These are phyloP conservation scores for Solanum clarkiae DNA, from an alignment of 257 asterid species.

Conservation along the genomic window DNA sequence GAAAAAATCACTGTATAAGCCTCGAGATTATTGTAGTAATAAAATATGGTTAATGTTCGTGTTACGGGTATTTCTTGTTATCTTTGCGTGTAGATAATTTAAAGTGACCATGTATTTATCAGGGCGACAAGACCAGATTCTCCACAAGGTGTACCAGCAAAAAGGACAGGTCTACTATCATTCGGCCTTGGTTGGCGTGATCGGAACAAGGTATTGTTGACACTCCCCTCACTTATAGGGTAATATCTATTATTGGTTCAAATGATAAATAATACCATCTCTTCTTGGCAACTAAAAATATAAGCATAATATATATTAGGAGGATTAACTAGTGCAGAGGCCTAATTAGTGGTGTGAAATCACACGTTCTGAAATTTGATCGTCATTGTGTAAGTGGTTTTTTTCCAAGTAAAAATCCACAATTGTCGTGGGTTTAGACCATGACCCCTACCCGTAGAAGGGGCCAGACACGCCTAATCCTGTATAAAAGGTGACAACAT, in stretches of 20 bases:
- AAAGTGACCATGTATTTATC: neutral
- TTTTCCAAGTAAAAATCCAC: neutral
- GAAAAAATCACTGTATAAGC: neutral
- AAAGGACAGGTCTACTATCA: conserved; percentile 47
- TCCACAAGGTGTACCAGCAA: conserved; percentile 18
- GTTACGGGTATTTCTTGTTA: neutral
- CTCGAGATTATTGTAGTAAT: neutral
- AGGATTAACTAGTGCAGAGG: neutral
- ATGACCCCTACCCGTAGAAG: neutral
- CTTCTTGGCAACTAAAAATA: neutral
- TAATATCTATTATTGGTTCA: neutral
- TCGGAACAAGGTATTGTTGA: conserved; percentile 46
- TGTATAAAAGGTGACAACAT: neutral
- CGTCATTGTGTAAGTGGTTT: neutral
- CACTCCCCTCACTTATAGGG: neutral
- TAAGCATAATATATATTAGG: neutral
- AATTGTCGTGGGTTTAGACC: neutral
- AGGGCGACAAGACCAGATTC: conserved; percentile 29
- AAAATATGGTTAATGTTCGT: neutral
- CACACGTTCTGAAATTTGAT: neutral
- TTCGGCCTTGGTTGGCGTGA: conserved; percentile 87
- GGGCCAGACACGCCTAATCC: neutral
- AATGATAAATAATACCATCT: neutral
- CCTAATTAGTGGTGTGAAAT: neutral
- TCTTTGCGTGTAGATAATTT: neutral